Evolutionary conservation across 129 eudicot species (phyloP).

Genomic region (Lonicera japonica): DNA sequence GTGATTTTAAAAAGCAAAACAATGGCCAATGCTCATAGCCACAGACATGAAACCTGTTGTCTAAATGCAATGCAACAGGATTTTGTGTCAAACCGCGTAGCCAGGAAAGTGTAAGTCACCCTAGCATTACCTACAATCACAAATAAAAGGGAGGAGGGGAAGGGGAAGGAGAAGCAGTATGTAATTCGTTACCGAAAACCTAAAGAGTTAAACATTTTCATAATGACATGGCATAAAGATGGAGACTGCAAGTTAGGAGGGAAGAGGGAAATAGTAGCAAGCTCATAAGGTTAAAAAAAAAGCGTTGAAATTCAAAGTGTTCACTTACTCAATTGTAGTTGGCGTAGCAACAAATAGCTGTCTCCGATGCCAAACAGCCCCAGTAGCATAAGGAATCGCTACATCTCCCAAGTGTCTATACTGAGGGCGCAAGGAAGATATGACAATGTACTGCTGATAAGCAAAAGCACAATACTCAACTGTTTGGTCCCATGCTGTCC

Average conservation of each 20-base stretch:
- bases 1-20: too few relatives aligned
- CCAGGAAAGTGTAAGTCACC: too few relatives aligned
- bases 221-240: background rate
- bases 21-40: too few relatives aligned
- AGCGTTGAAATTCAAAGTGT: background rate
- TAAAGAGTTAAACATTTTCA: too few relatives aligned
- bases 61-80: too few relatives aligned
- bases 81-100: too few relatives aligned
- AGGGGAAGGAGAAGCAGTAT: too few relatives aligned
- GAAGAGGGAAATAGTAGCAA: background rate
- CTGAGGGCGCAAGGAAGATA: conserved; percentile 95
- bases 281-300: background rate
- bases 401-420: conserved; percentile 95
- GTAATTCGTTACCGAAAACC: too few relatives aligned
- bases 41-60: too few relatives aligned
- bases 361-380: conserved; percentile 97
- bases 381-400: conserved; percentile 96
- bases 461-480: conserved; percentile 99
- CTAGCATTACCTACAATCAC: too few relatives aligned
- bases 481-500: conserved; percentile 99
- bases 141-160: too few relatives aligned
- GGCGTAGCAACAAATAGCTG: conserved; percentile 98
- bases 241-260: background rate
- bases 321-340: conserved; percentile 79
- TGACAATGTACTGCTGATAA: conserved; percentile 80